Conservation (phyloP, 2,329 filamentous ascomycete species). For the Pestalotiopsis sp. region DNA sequence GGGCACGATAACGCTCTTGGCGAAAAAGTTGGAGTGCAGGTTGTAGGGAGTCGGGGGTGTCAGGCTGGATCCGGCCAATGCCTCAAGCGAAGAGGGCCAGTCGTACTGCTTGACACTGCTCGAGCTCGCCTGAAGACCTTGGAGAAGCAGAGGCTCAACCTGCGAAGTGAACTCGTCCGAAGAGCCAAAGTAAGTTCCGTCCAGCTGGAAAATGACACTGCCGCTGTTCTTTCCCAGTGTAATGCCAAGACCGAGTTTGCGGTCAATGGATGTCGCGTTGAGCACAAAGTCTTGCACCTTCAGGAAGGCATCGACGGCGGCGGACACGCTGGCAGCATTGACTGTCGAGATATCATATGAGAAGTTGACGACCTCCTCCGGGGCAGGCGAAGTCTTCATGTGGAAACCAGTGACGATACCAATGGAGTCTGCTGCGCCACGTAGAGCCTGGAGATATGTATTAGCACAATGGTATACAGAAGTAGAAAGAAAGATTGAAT, state of each 20-base stretch:
- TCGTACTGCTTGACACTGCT: constrained; percentile 16
- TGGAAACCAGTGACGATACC: constrained; percentile 40
- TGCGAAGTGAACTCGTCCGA: constrained; percentile 21
- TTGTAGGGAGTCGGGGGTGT: constrained; percentile 13
- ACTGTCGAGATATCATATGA: constrained; percentile 17
- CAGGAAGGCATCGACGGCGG: not conserved
- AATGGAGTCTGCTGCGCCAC: constrained; percentile 43
- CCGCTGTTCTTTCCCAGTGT: constrained; percentile 16
- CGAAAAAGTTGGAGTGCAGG: constrained; percentile 33
- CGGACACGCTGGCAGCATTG: not conserved
- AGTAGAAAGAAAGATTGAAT: not conserved
- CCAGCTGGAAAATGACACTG: constrained; percentile 26
- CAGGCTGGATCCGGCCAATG: constrained; percentile 20
- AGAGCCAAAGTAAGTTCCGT: constrained; percentile 35
- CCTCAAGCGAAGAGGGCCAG: constrained; percentile 24
- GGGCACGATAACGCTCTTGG: constrained; percentile 35
- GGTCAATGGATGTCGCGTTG: constrained; percentile 30
- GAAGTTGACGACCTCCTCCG: constrained; percentile 39
- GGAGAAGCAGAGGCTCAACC: constrained; percentile 29
- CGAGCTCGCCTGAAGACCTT: constrained; percentile 18
- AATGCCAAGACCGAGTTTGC: constrained; percentile 32
- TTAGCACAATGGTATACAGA: not conserved
- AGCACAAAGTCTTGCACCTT: constrained; percentile 34
- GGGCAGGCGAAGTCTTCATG: constrained; percentile 33
- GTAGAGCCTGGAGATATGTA: constrained; percentile 32